A percentile compares a stretch with the other conserved stretches of the same genome.
These are phyloP conservation scores for Phaeophleospora eucalypticola DNA, from an alignment of 2,329 filamentous ascomycete genomes.

Conservation along the genomic window DNA sequence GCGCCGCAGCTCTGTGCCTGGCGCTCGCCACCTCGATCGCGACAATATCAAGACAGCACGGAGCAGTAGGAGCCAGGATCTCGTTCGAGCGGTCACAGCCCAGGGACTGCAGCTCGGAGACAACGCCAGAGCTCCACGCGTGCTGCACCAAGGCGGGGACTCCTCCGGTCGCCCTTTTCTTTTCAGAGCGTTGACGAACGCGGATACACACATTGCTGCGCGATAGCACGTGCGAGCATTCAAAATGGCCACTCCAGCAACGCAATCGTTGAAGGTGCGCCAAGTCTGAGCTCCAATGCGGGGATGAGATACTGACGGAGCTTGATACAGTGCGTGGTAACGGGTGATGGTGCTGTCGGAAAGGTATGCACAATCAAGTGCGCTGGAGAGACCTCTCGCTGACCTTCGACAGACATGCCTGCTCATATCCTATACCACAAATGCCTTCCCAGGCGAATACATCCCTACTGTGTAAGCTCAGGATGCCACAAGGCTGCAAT, in stretches of 20 bases:
- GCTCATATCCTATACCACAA: slow-evolving; percentile 98
- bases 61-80: neutral
- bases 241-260: slow-evolving; percentile 70
- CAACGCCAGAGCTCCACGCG: neutral
- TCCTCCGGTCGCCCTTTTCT: neutral
- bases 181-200: neutral
- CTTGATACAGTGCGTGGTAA: slow-evolving; percentile 71
- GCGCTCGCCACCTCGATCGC: neutral
- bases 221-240: neutral
- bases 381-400: slow-evolving; percentile 17
- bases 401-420: slow-evolving; percentile 74
- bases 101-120: neutral
- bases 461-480: slow-evolving; percentile 88
- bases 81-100: neutral
- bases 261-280: slow-evolving; percentile 83
- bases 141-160: neutral
- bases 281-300: neutral
- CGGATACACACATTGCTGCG: neutral
- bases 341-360: slow-evolving; percentile 97
- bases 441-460: slow-evolving; percentile 99
- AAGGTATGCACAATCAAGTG: slow-evolving; percentile 61
- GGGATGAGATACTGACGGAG: slow-evolving; percentile 8
- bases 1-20: neutral
- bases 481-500: neutral
- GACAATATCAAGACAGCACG: neutral